These are phyloP conservation scores for Litchi chinensis DNA, from an alignment of 345 rosid genomes.

Conservation along the genomic window DNA sequence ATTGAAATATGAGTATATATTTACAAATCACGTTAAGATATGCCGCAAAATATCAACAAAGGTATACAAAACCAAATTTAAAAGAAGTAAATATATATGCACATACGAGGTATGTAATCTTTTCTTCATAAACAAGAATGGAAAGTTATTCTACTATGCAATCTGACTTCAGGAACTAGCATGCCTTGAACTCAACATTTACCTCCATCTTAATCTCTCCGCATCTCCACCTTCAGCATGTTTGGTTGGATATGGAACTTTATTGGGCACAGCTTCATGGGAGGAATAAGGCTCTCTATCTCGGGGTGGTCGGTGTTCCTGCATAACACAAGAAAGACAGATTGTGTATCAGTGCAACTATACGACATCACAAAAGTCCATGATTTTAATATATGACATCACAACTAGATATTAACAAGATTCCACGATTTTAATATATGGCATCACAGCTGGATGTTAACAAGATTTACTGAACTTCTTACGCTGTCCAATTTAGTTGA, in stretches of 20 bases:
- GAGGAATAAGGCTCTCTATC: constrained; percentile 40
- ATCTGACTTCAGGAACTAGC: constrained; percentile 10
- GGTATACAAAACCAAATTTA: not conserved
- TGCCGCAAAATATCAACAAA: constrained; percentile 19
- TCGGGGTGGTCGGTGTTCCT: constrained; percentile 51
- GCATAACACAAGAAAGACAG: constrained; percentile 10
- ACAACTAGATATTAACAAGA: not conserved
- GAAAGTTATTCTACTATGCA: constrained; percentile 25
- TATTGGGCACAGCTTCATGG: constrained; percentile 13
- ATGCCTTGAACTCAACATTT: constrained; percentile 17
- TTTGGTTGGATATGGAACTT: constrained; percentile 26
- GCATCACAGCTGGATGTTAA: not conserved
- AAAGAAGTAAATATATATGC: constrained; percentile 23
- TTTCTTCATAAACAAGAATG: constrained; percentile 1
- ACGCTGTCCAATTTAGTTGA: not conserved
- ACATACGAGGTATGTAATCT: constrained; percentile 24
- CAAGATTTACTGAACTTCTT: not conserved
- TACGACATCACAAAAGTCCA: not conserved
- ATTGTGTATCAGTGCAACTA: not conserved
- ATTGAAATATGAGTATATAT: constrained; percentile 23
- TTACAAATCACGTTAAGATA: constrained; percentile 32
- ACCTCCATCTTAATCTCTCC: constrained; percentile 42
- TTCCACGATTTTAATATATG: not conserved
- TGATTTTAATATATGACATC: not conserved
- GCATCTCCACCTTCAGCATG: constrained; percentile 4